These are phyloP conservation scores for Globisporangium heterothallicum DNA, from an alignment of 352 stramenopile species.

Conservation along the genomic window DNA sequence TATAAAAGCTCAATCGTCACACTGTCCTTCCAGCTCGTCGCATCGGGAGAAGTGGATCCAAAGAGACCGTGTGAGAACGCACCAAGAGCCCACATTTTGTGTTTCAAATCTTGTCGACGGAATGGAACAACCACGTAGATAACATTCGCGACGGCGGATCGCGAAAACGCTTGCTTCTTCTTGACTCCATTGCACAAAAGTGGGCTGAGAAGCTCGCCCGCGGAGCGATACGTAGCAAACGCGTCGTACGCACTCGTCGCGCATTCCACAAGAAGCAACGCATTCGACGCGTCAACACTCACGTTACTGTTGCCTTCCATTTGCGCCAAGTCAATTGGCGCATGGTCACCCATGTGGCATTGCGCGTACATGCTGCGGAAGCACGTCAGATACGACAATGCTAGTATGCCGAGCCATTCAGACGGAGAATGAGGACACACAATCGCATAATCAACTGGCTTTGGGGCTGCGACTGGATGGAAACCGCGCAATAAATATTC, in stretches of 20 bases:
- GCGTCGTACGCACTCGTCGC: conserved; percentile 41
- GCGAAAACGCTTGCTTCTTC: conserved; percentile 56
- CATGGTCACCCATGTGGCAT: conserved; percentile 64
- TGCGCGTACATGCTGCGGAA: conserved; percentile 68
- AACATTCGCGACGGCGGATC: conserved; percentile 56
- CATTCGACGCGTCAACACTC: conserved; percentile 46
- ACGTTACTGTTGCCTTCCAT: conserved; percentile 33
- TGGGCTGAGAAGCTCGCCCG: conserved; percentile 48
- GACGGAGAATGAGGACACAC: conserved; percentile 64
- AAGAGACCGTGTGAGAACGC: conserved; percentile 61
- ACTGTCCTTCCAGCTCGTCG: conserved; percentile 36
- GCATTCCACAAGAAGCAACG: conserved; percentile 54
- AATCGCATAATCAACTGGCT: conserved; percentile 70
- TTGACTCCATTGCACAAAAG: conserved; percentile 44
- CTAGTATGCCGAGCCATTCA: conserved; percentile 64
- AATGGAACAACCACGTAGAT: conserved; percentile 71
- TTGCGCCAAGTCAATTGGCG: conserved; percentile 35
- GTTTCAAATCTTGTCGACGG: conserved; percentile 54
- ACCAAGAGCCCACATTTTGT: conserved; percentile 67
- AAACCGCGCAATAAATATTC: conserved; percentile 73
- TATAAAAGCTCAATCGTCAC: conserved; percentile 68
- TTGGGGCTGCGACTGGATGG: conserved; percentile 53
- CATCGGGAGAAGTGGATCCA: conserved; percentile 16
- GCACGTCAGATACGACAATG: conserved; percentile 65
- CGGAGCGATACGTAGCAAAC: conserved; percentile 58